These are phyloP conservation scores for Carnegiea gigantea DNA, from an alignment of 179 eudicot species.

Conservation along the genomic window DNA sequence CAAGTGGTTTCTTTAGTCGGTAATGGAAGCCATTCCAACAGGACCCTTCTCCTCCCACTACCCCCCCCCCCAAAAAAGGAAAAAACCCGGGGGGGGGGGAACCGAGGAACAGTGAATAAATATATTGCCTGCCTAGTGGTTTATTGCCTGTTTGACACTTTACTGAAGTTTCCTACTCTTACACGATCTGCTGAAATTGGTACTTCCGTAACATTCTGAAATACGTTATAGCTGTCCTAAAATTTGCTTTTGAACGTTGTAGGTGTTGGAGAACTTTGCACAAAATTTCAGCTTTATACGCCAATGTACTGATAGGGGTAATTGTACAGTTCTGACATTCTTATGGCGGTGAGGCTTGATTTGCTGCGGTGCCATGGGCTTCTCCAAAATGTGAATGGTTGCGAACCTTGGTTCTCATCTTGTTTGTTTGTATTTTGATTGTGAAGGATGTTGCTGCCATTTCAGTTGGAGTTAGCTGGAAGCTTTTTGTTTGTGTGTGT, in stretches of 20 bases:
- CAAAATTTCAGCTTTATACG: neutral
- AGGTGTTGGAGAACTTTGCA: neutral
- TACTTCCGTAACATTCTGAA: neutral
- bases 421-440: neutral
- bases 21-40: too few relatives aligned
- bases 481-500: neutral
- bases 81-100: neutral
- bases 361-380: neutral
- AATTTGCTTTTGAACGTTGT: neutral
- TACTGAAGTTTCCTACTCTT: neutral
- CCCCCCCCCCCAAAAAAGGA: neutral
- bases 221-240: neutral
- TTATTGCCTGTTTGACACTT: neutral
- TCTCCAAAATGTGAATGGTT: constrained; percentile 5
- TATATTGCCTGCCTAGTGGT: neutral
- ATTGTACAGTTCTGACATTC: constrained; percentile 15
- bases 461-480: neutral
- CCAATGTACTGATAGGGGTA: neutral
- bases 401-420: neutral
- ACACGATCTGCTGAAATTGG: neutral
- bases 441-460: neutral
- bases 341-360: neutral
- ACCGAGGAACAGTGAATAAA: too few relatives aligned
- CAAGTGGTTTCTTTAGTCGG: too few relatives aligned
- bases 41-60: too few relatives aligned